Conservation (phyloP, 108 stramenopile genomes). For the Cyclotella kingstonii region DNA sequence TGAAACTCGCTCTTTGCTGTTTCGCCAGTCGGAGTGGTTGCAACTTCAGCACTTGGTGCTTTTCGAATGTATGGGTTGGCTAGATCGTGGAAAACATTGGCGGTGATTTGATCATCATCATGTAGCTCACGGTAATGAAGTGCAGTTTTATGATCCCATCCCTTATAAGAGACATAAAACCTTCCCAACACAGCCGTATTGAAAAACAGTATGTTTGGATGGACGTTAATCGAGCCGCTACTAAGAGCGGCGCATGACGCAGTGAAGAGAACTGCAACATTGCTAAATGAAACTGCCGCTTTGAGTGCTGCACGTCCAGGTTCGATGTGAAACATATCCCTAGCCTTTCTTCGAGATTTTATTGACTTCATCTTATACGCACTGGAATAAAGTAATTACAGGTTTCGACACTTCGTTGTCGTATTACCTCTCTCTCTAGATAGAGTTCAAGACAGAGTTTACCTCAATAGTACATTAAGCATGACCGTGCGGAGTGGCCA, state of each 20-base stretch:
- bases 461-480: too few species aligned
- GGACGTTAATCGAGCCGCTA: not conserved
- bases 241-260: conserved; percentile 17
- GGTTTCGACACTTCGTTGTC: too few species aligned
- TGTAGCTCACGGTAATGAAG: conserved; percentile 10
- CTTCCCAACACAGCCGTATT: not conserved
- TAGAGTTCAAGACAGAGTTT: too few species aligned
- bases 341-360: too few species aligned
- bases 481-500: too few species aligned
- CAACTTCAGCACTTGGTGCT: not conserved
- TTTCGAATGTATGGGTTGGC: not conserved
- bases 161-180: not conserved
- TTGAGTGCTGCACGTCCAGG: too few species aligned
- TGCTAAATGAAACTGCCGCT: conserved; percentile 20
- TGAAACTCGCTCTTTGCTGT: not conserved
- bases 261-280: conserved; percentile 13
- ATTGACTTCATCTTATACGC: too few species aligned
- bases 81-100: not conserved
- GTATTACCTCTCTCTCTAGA: too few species aligned
- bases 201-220: not conserved
- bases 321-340: not conserved
- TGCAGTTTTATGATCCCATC: not conserved
- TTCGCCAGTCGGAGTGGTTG: not conserved
- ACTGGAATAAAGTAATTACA: too few species aligned
- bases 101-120: not conserved